Percentiles rank a stretch among this genome's conserved stretches.
Evolutionary conservation across 2,329 filamentous ascomycete species (phyloP).

Genomic region (Xylariaceae sp.): DNA sequence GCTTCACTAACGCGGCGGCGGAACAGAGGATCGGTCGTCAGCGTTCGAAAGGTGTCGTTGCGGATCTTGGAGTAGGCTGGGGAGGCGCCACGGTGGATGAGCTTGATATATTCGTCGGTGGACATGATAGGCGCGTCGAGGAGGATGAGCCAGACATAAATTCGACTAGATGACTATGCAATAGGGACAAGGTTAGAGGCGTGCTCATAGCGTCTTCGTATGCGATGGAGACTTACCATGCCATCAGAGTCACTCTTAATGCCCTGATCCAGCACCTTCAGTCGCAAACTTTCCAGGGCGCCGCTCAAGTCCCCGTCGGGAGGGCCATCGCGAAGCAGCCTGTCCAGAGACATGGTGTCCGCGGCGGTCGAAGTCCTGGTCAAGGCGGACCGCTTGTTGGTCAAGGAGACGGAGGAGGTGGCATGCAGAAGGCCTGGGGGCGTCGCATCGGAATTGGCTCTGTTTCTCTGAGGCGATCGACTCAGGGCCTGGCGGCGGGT

Average conservation of each 20-base stretch:
- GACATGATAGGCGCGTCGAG: constrained; percentile 80
- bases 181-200: constrained; percentile 8
- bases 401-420: constrained; percentile 34
- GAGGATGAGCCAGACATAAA: constrained; percentile 94
- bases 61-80: constrained; percentile 96
- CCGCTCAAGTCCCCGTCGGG: constrained; percentile 63
- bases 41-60: constrained; percentile 95
- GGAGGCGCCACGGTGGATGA: constrained; percentile 89
- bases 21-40: constrained; percentile 96
- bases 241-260: constrained; percentile 75
- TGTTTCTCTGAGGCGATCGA: constrained; percentile 51
- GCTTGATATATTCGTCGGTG: constrained; percentile 82
- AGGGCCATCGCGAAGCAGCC: constrained; percentile 76
- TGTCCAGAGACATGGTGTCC: constrained; percentile 63
- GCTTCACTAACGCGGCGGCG: constrained; percentile 93
- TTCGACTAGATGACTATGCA: constrained; percentile 76
- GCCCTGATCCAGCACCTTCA: constrained; percentile 70
- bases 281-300: constrained; percentile 65
- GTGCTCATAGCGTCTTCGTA: neutral
- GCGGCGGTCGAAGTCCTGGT: constrained; percentile 44
- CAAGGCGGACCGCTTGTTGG: constrained; percentile 36
- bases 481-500: constrained; percentile 29
- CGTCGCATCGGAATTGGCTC: constrained; percentile 71
- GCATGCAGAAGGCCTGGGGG: constrained; percentile 29
- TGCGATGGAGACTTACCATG: constrained; percentile 54